phyloP scores from a whole-genome alignment of 2,329 filamentous ascomycete genomes.

The Neocatenulostroma microsporum region DNA sequence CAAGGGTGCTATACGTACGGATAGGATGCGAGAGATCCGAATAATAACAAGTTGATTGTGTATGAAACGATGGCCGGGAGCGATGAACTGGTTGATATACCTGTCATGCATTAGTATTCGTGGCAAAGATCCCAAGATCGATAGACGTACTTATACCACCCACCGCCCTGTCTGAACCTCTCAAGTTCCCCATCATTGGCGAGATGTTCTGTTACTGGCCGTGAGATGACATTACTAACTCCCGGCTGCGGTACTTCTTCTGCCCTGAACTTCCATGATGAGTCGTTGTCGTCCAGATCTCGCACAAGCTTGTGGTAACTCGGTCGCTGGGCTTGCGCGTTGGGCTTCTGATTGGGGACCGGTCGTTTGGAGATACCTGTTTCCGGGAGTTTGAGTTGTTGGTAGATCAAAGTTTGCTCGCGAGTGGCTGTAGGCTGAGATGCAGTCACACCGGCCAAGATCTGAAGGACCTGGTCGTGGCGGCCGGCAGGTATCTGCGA shows the following conservation, averaged over 20 bases:
- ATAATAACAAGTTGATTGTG: conserved; percentile 51
- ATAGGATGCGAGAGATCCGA: conserved; percentile 48
- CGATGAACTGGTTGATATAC: conserved; percentile 44
- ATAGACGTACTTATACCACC: conserved; percentile 27
- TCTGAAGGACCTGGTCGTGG: conserved; percentile 53
- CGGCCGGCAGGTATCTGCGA: conserved; percentile 50
- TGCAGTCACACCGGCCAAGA: conserved; percentile 53
- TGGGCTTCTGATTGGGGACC: conserved; percentile 7
- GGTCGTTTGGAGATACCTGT: conserved; percentile 12
- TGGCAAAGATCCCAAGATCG: too few species aligned
- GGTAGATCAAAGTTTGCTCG: conserved; percentile 53
- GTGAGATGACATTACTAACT: conserved; percentile 46
- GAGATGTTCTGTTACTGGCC: conserved; percentile 43
- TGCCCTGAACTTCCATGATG: conserved; percentile 19
- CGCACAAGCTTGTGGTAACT: conserved; percentile 19
- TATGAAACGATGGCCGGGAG: conserved; percentile 52
- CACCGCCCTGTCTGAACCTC: conserved; percentile 12
- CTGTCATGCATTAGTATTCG: conserved; percentile 3
- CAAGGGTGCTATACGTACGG: too few species aligned
- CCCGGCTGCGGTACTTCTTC: conserved; percentile 40
- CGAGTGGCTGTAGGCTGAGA: conserved; percentile 51
- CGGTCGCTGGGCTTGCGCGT: conserved; percentile 11
- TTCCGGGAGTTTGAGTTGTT: conserved; percentile 35
- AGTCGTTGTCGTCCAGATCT: conserved; percentile 8
- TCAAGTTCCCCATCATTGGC: conserved; percentile 41